Evolutionary conservation across 169 alveolate species (phyloP).

Genomic region (Perkinsus olseni): DNA sequence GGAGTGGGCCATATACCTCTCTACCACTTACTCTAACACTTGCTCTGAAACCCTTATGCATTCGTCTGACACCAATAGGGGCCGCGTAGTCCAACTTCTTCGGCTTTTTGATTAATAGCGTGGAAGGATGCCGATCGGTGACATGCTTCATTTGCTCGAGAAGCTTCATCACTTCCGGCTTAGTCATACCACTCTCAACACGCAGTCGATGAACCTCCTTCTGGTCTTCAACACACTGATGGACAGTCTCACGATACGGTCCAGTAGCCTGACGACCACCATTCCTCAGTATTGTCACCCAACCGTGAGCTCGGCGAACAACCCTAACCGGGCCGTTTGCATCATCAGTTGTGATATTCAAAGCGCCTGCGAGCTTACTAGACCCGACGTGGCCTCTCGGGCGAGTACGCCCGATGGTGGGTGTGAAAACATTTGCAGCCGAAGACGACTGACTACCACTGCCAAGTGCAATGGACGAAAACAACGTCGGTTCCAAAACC

Average conservation of each 20-base stretch:
- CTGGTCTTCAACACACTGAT: neutral
- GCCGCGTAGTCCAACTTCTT: neutral
- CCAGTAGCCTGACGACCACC: neutral
- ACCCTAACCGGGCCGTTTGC: neutral
- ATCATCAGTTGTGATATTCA: neutral
- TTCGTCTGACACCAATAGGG: neutral
- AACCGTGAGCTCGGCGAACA: neutral
- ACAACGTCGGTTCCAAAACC: too few species aligned
- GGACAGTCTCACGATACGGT: neutral
- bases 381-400: neutral
- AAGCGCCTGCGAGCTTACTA: neutral
- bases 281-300: neutral
- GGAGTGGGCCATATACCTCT: neutral
- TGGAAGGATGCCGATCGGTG: neutral
- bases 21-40: neutral
- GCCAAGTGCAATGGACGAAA: too few species aligned
- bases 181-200: neutral
- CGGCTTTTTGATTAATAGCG: neutral
- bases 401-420: neutral
- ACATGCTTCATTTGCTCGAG: neutral
- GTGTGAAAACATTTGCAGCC: neutral
- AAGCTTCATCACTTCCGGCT: neutral
- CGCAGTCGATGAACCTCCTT: neutral
- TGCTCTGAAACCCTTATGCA: neutral
- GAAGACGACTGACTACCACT: too few species aligned